phyloP scores from a whole-genome alignment of 2,329 filamentous ascomycete species.

The Alternaria sp. region DNA sequence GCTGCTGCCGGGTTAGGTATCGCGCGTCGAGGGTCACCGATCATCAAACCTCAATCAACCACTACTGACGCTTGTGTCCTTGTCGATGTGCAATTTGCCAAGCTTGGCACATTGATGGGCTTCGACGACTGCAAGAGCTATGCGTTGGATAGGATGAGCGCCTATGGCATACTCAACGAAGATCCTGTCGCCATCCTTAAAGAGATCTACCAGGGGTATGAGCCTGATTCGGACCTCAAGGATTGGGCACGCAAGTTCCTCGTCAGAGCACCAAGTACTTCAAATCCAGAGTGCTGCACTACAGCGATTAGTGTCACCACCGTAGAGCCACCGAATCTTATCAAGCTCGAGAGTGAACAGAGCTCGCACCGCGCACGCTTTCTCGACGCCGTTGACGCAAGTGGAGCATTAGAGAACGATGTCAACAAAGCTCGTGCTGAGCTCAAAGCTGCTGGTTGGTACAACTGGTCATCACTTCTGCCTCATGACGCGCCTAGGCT shows the following conservation, averaged over 20 bases:
- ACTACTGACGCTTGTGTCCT: constrained; percentile 24
- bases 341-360: constrained; percentile 34
- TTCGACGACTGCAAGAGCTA: constrained; percentile 50
- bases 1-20: constrained; percentile 11
- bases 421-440: constrained; percentile 31
- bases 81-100: constrained; percentile 40
- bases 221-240: constrained; percentile 34
- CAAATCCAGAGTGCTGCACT: not conserved
- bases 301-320: not conserved
- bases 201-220: constrained; percentile 43
- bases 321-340: constrained; percentile 29
- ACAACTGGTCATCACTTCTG: not conserved
- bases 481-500: not conserved
- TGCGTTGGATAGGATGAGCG: constrained; percentile 46
- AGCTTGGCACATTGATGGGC: constrained; percentile 43
- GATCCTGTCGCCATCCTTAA: constrained; percentile 48
- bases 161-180: constrained; percentile 41
- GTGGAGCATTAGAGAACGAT: constrained; percentile 32
- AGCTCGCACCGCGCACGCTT: constrained; percentile 23
- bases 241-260: constrained; percentile 36
- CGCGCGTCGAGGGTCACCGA: constrained; percentile 28
- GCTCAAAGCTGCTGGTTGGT: constrained; percentile 18
- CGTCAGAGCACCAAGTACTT: constrained; percentile 7
- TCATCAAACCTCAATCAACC: constrained; percentile 27
- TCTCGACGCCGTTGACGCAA: constrained; percentile 23